phyloP scores from a whole-genome alignment of 768 basidiomycete species.

The Symmetrospora coprosmae region DNA sequence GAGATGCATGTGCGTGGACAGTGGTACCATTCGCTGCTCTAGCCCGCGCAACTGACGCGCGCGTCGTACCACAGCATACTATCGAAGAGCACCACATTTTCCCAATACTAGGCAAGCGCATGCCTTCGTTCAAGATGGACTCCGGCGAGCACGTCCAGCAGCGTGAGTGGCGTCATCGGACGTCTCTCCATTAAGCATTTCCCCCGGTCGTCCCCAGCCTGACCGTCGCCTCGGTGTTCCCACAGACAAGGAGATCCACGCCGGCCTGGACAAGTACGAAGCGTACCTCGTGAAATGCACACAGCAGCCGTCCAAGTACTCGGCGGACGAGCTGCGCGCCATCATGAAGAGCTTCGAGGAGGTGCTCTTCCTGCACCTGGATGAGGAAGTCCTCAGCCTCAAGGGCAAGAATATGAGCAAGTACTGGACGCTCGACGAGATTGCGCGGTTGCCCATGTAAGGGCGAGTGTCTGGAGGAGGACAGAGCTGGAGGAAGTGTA shows the following conservation, averaged over 20 bases:
- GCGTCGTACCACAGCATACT: too few relatives aligned
- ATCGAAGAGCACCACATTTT: conserved; percentile 35
- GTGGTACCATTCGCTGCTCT: too few relatives aligned
- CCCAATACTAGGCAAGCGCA: conserved; percentile 35
- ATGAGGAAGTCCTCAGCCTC: conserved; percentile 37
- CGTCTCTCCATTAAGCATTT: not conserved
- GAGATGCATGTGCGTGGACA: too few relatives aligned
- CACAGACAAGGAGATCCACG: conserved; percentile 4
- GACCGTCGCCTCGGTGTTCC: not conserved
- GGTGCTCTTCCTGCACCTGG: conserved; percentile 37
- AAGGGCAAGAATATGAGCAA: conserved; percentile 20
- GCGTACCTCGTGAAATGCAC: conserved; percentile 25
- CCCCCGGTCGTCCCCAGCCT: too few relatives aligned
- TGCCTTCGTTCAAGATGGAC: conserved; percentile 37
- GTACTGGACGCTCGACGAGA: too few relatives aligned
- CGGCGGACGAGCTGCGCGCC: conserved; percentile 31
- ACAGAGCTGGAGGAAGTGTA: too few relatives aligned
- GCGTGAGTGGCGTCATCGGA: conserved; percentile 27
- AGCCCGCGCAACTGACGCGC: too few relatives aligned
- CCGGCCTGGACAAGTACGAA: conserved; percentile 34
- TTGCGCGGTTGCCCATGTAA: too few relatives aligned
- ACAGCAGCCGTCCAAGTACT: conserved; percentile 31
- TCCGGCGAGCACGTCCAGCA: conserved; percentile 36
- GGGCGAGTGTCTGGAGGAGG: too few relatives aligned
- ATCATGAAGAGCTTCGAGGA: conserved; percentile 36